Evolutionary conservation across 306 rosid species (phyloP).

Genomic region (Cicer bijugum): DNA sequence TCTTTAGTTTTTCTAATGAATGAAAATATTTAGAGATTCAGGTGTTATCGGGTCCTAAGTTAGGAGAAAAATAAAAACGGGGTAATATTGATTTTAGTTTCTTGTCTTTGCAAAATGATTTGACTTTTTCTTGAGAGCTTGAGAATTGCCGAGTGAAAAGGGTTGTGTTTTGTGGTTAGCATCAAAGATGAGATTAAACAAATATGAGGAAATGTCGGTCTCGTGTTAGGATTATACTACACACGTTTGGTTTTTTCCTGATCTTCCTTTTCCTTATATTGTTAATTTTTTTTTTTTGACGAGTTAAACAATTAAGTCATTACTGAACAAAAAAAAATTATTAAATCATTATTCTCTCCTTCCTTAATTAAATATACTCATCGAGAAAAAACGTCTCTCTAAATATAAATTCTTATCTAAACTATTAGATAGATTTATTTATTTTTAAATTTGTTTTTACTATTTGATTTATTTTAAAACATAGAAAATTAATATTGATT

Average conservation of each 20-base stretch:
- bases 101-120: constrained; percentile 13
- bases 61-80: neutral
- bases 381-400: neutral
- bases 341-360: too few relatives aligned
- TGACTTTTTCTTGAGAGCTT: constrained; percentile 50
- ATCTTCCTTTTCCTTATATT: constrained; percentile 12
- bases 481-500: too few relatives aligned
- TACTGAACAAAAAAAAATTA: too few relatives aligned
- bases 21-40: constrained; percentile 32
- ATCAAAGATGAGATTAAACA: constrained; percentile 35
- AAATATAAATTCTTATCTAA: too few relatives aligned
- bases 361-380: neutral
- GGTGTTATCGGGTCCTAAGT: constrained; percentile 39
- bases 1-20: neutral
- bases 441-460: too few relatives aligned
- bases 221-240: constrained; percentile 29
- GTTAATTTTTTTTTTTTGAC: neutral
- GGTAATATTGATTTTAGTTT: neutral
- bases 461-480: too few relatives aligned
- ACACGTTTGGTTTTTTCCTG: constrained; percentile 43
- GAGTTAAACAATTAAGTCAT: too few relatives aligned
- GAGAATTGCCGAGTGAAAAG: constrained; percentile 45
- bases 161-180: constrained; percentile 48
- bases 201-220: constrained; percentile 48
- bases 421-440: too few relatives aligned